Percentiles rank a stretch among this genome's conserved stretches.
phyloP scores from a whole-genome alignment of 768 basidiomycete genomes.

The Phanerodontia chrysosporium region DNA sequence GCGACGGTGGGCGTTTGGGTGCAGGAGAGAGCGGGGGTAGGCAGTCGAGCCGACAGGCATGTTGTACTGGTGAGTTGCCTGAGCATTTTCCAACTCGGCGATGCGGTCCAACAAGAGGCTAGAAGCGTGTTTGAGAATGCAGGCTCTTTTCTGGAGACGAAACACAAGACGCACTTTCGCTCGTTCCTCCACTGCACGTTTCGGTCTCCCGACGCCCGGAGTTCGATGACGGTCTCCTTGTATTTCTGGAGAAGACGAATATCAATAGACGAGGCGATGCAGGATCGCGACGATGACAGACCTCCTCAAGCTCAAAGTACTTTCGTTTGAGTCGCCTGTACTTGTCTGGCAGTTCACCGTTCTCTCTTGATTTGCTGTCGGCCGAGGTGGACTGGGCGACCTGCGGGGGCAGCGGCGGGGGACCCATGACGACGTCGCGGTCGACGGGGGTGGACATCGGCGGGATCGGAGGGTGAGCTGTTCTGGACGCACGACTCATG shows the following conservation, averaged over 20 bases:
- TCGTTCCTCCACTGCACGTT: constrained; percentile 60
- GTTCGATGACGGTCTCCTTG: constrained; percentile 54
- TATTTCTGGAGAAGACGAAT: constrained; percentile 39
- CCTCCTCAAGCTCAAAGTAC: constrained; percentile 68
- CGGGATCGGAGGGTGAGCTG: neutral
- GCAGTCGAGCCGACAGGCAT: constrained; percentile 32
- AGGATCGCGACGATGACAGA: constrained; percentile 23
- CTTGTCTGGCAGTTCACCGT: constrained; percentile 53
- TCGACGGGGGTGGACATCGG: constrained; percentile 40
- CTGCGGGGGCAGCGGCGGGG: constrained; percentile 38
- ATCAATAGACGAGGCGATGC: neutral
- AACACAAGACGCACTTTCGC: constrained; percentile 46
- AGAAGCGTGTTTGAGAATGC: neutral
- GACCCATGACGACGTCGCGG: constrained; percentile 49
- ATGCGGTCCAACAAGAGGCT: constrained; percentile 59
- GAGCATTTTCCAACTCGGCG: constrained; percentile 45
- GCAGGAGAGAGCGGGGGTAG: constrained; percentile 45
- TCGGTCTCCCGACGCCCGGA: constrained; percentile 57
- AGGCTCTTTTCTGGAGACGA: constrained; percentile 11
- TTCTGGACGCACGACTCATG: constrained; percentile 15
- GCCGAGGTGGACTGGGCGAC: constrained; percentile 21
- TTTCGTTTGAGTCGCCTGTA: constrained; percentile 62
- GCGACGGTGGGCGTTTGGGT: constrained; percentile 36
- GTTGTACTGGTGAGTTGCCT: constrained; percentile 28
- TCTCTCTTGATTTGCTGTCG: constrained; percentile 30